These are phyloP conservation scores for Blastobotrys aristatus DNA, from an alignment of 1,139 yeast genomes.

Conservation along the genomic window DNA sequence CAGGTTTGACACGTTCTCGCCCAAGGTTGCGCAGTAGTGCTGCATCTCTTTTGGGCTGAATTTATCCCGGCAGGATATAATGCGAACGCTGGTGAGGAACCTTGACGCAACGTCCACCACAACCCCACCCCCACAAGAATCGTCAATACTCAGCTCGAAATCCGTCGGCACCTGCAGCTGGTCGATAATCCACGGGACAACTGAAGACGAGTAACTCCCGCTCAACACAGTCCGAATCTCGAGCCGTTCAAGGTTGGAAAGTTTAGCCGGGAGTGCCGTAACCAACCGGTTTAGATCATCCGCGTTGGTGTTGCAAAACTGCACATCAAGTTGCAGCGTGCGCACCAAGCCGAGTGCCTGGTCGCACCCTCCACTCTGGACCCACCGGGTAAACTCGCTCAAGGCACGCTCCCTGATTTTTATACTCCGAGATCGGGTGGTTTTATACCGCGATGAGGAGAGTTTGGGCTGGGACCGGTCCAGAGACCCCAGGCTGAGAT, in stretches of 20 bases:
- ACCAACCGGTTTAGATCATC: not conserved
- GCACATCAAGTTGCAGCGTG: not conserved
- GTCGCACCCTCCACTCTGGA: not conserved
- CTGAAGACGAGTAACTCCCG: not conserved
- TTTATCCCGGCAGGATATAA: not conserved
- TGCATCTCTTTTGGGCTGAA: not conserved
- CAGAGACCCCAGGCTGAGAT: not conserved
- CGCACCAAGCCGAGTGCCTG: not conserved
- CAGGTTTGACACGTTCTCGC: not conserved
- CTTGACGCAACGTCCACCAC: not conserved
- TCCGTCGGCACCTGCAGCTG: not conserved
- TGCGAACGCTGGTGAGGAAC: not conserved
- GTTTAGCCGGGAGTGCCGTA: not conserved
- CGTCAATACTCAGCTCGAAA: not conserved
- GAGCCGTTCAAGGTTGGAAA: not conserved
- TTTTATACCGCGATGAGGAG: slow-evolving; percentile 1
- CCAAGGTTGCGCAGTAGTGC: not conserved
- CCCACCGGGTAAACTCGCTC: not conserved
- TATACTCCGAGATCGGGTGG: not conserved
- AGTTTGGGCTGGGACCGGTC: not conserved
- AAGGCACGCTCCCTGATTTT: not conserved
- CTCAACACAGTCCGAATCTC: not conserved
- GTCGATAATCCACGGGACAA: not conserved
- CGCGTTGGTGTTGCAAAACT: not conserved
- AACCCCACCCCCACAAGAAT: not conserved